Percentiles rank a stretch among this genome's conserved stretches.
phyloP scores from a whole-genome alignment of 2,329 filamentous ascomycete species.

The Mollisia scopiformis region DNA sequence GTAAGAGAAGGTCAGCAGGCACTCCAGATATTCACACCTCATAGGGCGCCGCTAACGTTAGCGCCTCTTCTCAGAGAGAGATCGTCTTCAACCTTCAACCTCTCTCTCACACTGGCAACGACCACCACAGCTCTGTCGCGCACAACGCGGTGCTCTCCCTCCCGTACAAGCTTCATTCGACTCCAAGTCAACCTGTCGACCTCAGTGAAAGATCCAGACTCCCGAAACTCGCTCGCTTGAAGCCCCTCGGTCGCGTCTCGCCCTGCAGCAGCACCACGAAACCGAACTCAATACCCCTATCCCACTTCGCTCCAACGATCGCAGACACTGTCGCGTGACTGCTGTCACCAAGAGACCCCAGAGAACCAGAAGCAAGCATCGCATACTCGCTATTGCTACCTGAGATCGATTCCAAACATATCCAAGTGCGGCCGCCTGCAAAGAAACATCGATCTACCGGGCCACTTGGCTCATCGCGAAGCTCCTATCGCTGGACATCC shows the following conservation, averaged over 20 bases:
- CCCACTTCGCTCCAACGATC: constrained; percentile 3
- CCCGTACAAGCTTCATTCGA: not conserved
- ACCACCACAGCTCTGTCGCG: constrained; percentile 22
- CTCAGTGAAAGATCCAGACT: constrained; percentile 4
- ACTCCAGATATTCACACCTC: constrained; percentile 10
- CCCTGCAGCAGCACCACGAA: constrained; percentile 15
- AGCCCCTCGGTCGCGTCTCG: constrained; percentile 29
- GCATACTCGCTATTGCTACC: not conserved
- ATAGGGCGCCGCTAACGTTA: constrained; percentile 11
- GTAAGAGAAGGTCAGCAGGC: constrained; percentile 21
- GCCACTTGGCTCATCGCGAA: constrained; percentile 21
- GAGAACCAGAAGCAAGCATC: not conserved
- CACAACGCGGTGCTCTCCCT: constrained; percentile 20
- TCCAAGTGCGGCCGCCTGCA: constrained; percentile 13
- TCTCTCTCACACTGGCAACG: constrained; percentile 27
- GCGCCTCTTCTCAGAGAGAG: constrained; percentile 7
- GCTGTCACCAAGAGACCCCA: not conserved
- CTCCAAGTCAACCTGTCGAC: constrained; percentile 7
- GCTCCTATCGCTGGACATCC: constrained; percentile 14
- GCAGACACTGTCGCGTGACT: constrained; percentile 10
- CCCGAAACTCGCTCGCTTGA: constrained; percentile 21
- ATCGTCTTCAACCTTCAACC: constrained; percentile 4
- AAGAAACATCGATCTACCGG: constrained; percentile 12
- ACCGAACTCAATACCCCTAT: constrained; percentile 8
- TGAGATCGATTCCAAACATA: constrained; percentile 2